Conservation (phyloP, 345 rosid species). For the Gossypium herbaceum region DNA sequence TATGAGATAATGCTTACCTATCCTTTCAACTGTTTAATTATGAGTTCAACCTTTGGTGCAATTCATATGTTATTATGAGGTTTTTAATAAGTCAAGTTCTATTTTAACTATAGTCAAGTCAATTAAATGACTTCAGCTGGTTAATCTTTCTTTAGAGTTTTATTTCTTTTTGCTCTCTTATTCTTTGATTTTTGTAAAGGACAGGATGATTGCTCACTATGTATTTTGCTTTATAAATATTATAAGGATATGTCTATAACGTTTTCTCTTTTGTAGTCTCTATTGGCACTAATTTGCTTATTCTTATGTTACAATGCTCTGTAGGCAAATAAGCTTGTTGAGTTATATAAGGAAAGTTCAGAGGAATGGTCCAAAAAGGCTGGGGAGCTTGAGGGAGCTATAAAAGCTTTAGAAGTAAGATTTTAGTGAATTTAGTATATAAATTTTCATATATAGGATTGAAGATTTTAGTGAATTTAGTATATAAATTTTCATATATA, state of each 20-base stretch:
- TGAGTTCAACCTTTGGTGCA: background rate
- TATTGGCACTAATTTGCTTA: background rate
- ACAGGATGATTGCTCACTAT: background rate
- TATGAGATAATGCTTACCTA: background rate
- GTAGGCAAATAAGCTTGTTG: constrained; percentile 84
- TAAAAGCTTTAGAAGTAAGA: constrained; percentile 86
- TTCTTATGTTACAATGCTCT: constrained; percentile 15
- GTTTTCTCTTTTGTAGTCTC: background rate
- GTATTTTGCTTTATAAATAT: background rate
- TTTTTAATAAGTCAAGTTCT: background rate
- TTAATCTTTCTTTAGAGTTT: background rate
- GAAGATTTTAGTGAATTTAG: constrained; percentile 22
- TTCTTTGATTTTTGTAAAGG: background rate
- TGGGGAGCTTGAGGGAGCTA: constrained; percentile 94
- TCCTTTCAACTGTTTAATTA: background rate
- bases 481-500: background rate
- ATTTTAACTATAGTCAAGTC: background rate
- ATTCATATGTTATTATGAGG: background rate
- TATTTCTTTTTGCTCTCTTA: background rate
- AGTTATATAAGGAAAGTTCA: constrained; percentile 82
- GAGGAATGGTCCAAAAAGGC: constrained; percentile 96
- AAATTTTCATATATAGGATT: background rate
- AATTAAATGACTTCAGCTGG: background rate
- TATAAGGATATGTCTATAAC: background rate
- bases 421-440: constrained; percentile 11